Evolutionary conservation across 192 early-diverging fungal species (phyloP).

Genomic region (Irineochytrium annulatum): DNA sequence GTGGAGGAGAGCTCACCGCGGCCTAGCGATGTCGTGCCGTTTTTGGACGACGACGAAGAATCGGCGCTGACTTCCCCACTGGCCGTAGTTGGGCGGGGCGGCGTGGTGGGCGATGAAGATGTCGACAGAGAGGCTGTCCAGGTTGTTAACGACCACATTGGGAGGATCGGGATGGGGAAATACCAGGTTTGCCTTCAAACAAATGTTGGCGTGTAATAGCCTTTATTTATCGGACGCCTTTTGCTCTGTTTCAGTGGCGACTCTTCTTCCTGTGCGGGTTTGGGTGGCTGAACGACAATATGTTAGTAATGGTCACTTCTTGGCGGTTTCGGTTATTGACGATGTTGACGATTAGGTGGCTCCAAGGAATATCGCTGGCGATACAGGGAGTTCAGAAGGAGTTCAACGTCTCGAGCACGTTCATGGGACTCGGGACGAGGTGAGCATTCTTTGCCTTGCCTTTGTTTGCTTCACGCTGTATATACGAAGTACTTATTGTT

Average conservation of each 20-base stretch:
- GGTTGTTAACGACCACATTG: slow-evolving; percentile 13
- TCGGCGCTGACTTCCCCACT: too few species aligned
- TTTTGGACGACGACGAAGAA: too few species aligned
- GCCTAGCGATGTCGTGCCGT: too few species aligned
- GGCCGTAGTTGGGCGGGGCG: too few species aligned
- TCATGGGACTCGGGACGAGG: slow-evolving; percentile 49
- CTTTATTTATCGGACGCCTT: background rate
- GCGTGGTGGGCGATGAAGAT: background rate
- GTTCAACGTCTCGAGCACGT: slow-evolving; percentile 59
- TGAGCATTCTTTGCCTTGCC: slow-evolving; percentile 3
- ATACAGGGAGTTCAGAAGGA: slow-evolving; percentile 73
- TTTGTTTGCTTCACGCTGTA: background rate
- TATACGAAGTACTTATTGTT: slow-evolving; percentile 31
- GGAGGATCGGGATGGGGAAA: slow-evolving; percentile 26
- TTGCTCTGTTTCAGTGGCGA: slow-evolving; percentile 20
- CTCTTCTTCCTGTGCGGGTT: slow-evolving; percentile 60
- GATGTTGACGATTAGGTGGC: background rate
- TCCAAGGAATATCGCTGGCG: slow-evolving; percentile 66
- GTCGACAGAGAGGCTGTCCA: background rate
- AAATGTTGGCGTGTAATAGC: background rate
- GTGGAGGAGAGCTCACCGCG: too few species aligned
- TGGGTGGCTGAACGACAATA: slow-evolving; percentile 87
- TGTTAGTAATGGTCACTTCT: slow-evolving; percentile 39
- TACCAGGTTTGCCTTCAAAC: slow-evolving; percentile 5
- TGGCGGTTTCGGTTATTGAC: slow-evolving; percentile 28